Base-by-base conservation (phyloP, 2,329 filamentous ascomycete species). In the Keithomyces neogunnii region DNA sequence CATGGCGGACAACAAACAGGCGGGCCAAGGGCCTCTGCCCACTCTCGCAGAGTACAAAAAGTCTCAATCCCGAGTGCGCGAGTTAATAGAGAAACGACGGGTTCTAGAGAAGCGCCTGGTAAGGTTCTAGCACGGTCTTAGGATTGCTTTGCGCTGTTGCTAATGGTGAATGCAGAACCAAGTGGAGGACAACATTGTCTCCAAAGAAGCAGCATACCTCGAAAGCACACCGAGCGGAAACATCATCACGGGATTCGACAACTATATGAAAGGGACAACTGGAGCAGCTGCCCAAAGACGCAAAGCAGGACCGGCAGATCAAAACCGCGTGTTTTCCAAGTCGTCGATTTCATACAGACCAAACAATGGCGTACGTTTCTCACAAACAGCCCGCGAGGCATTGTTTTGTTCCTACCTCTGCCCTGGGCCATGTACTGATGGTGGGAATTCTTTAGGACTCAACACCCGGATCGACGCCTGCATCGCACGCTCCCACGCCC, bases 171-270 rank as follows among this genome's bases (percentile, higher is more conserved):
- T 13, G 7, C 48, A 72, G 70, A 63, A 60, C 5, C 63, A 68
- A 44, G 59, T 73, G 53, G 93, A 99, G 73, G 88, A 95, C 47
- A 79, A 81, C 57, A 97, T 99, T 61, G 84, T 80, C 64, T 83
- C 86, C 57, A 86, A 89, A 62, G 93, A 99, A 68, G 82, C 85
- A 52, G 79, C 85, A 19, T 99, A 99, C 67, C 82, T 99, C 48
- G 92, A 97, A 67, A 89, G 89, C 62, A 95, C 90, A 4, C 85
- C 84, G 11, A 82, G 77, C 60, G 93, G 93, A 44, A 99, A 99
- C 72, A 97, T 99, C 65, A 92, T 99, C 66, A 90, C 88, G 47
- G 93, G 93, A 28, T 99, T 99, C 68, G 93, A 99, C 68, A 95
- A 90, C 66, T 99, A 97, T 72, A 95, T 96, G 75, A 99, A 99